These are phyloP conservation scores for Dictyostelium citrinum DNA, from an alignment of 78 protist genomes.

Conservation along the genomic window DNA sequence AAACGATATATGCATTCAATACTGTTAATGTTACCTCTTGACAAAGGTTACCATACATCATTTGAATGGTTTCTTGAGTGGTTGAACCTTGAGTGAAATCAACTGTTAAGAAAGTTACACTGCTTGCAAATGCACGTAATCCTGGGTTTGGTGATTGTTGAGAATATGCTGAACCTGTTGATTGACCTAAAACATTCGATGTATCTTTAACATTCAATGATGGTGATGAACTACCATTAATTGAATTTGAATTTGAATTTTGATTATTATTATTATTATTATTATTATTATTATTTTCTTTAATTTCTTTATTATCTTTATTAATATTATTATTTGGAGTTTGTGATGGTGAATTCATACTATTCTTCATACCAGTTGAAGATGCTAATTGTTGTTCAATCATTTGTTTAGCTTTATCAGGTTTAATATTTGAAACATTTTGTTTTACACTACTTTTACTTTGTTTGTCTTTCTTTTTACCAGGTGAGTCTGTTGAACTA, in stretches of 20 bases:
- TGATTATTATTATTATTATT: not conserved
- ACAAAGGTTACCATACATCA: slow-evolving; percentile 28
- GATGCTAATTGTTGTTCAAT: slow-evolving; percentile 29
- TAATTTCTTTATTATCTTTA: no score
- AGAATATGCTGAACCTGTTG: slow-evolving; percentile 10
- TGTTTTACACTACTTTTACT: not conserved
- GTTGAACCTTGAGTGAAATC: not conserved
- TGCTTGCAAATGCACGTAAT: not conserved
- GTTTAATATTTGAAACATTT: not conserved
- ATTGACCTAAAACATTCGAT: not conserved
- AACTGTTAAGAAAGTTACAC: not conserved
- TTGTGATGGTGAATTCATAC: not conserved
- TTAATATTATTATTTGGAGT: not conserved
- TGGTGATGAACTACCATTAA: not conserved
- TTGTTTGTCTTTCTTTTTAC: not conserved
- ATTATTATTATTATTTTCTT: not conserved
- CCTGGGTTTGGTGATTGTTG: not conserved
- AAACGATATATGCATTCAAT: not conserved
- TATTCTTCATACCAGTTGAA: not conserved
- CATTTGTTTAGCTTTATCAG: slow-evolving; percentile 25
- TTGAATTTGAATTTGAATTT: not conserved
- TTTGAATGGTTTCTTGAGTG: not conserved
- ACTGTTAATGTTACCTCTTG: slow-evolving; percentile 45
- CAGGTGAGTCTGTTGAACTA: not conserved
- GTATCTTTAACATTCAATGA: not conserved